These are phyloP conservation scores for Leccinum uliginosum DNA, from an alignment of 768 basidiomycete species.

Conservation along the genomic window DNA sequence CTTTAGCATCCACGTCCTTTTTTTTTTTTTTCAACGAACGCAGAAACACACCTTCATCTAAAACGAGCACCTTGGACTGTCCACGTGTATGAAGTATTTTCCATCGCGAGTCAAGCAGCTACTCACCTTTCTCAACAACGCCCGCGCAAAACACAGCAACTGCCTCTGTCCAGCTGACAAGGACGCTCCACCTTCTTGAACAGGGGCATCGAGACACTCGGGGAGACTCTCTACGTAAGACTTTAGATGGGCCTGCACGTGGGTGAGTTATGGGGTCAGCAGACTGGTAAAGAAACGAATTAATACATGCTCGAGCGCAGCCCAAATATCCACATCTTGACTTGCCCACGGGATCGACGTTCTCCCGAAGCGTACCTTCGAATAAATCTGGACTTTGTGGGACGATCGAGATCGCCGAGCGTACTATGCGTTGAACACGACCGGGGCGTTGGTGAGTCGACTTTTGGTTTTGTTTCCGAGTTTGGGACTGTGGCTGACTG, in stretches of 20 bases:
- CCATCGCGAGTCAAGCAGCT: neutral
- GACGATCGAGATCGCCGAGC: slow-evolving; percentile 79
- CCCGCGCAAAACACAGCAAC: slow-evolving; percentile 84
- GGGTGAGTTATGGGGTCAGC: neutral
- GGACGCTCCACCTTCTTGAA: slow-evolving; percentile 77
- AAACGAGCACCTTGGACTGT: slow-evolving; percentile 78
- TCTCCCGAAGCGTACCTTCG: slow-evolving; percentile 74
- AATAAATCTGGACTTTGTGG: slow-evolving; percentile 75
- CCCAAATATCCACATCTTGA: slow-evolving; percentile 86
- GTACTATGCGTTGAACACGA: slow-evolving; percentile 80
- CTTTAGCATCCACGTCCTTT: neutral
- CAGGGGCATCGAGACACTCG: slow-evolving; percentile 65
- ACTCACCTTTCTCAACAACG: slow-evolving; percentile 67
- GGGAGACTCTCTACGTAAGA: slow-evolving; percentile 62
- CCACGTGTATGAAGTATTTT: neutral
- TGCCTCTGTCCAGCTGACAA: slow-evolving; percentile 85
- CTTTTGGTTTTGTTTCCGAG: no score
- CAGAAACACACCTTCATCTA: slow-evolving; percentile 73
- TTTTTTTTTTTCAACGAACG: no score
- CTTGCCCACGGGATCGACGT: slow-evolving; percentile 81
- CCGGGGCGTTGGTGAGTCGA: slow-evolving; percentile 64
- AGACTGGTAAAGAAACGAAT: no score
- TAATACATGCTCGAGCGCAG: slow-evolving; percentile 64
- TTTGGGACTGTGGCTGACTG: no score
- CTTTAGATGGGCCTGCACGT: slow-evolving; percentile 56